Base-by-base conservation (phyloP, 2,329 filamentous ascomycete species). In the Fusarium drepaniforme region DNA sequence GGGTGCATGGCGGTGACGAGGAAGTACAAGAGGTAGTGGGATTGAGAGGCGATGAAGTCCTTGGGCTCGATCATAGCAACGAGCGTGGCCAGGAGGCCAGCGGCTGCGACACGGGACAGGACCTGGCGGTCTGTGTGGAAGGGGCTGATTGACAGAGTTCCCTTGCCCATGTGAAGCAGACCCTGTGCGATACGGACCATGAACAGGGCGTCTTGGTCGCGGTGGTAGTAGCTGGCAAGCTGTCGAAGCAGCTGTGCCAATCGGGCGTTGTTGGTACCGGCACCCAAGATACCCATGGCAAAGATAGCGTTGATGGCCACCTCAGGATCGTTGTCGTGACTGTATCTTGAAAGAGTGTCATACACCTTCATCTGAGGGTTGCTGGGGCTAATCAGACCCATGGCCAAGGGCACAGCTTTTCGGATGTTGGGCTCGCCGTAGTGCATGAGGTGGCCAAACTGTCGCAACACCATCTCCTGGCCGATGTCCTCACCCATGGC, bases 361-460 rank as follows among this genome's bases (percentile, higher is more conserved):
- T 99, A 99, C 58, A 99, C 94, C 89, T 98, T 99, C 96, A 99
- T 99, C 83, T 99, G 97, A 13, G 97, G 97, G 86, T 99, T 99
- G 86, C 95, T 98, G 15, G 97, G 95, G 85, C 94, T 98, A 81
- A 99, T 93, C 65, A 99, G 90, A 80, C 96, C 97, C 95, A 99
- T 97, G 30, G 97, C 97, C 65, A 99, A 89, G 40, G 97, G 97
- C 35, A 99, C 97, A 23, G 96, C 96, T 81, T 97, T 97, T 73
- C 97, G 93, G 79, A 99, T 99, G 82, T 99, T 98, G 81, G 96
- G 90, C 83, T 98, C 96, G 74, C 97, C 97, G 80, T 99, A 99
- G 86, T 99, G 97, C 97, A 99, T 99, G 71, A 99, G 89, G 83
- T 99, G 97, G 60, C 96, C 97, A 79, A 99, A 98, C 81, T 98